Base-by-base conservation (phyloP, 768 basidiomycete species). In the Hygrocybe punicea region DNA sequence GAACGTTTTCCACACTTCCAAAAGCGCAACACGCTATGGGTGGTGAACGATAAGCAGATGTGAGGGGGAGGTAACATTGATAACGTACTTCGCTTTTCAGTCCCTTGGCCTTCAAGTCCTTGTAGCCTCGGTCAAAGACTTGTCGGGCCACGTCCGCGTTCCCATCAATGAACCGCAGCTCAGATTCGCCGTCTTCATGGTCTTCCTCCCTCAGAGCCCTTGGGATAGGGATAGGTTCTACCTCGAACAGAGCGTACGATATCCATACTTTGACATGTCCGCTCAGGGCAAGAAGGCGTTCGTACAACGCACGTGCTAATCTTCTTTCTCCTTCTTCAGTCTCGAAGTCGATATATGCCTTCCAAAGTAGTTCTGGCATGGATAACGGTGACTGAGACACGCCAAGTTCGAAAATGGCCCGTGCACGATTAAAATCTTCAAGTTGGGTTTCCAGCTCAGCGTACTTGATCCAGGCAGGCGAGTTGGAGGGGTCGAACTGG, bases 201-300 rank as follows among this genome's bases (percentile, higher is more conserved):
- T 86, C 87, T 8, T 89, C 87, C 4, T 83, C 89, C 39, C 88
- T 78, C 63, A 80, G 74, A 4, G 81, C 84, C 19, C 87, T 76
- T 9, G 82, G 81, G 5, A 86, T 63, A 4, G 85, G 85, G 44
- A 90, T 87, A 6, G 84, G 76, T 63, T 88, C 87, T 5, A 85
- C 88, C 72, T 98, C 96, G 64, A 98, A 97, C 63, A 89, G 80
- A 0, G 96, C 96, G 70, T 88, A 98, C 53, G 93, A 86, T 55
- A 97, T 91, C 93, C 94, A 98, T 17, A 96, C 93, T 73, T 98
- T 98, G 73, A 93, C 89, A 68, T 98, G 95, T 3, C 91, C 91
- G 61, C 93, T 96, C 49, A 89, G 77, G 33, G 82, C 74, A 48
- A 97, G 79, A 17, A 98, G 81, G 17, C 94, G 84, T 73, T 98